Conservation (phyloP, 1,284 basidiomycete genomes). For the Apiotrichum sp. region DNA sequence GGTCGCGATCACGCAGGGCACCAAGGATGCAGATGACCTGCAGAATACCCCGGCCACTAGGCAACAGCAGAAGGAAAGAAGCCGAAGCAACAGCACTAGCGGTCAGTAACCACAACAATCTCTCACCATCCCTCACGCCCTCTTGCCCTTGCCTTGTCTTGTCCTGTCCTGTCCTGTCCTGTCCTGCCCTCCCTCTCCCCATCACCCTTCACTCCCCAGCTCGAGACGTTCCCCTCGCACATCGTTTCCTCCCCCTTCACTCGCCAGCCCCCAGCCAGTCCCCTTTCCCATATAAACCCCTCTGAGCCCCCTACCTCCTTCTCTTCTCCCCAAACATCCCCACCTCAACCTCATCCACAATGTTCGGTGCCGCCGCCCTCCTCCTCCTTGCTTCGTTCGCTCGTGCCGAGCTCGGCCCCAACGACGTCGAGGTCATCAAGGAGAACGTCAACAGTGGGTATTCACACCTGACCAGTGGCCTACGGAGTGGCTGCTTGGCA, state of each 20-base stretch:
- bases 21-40: no score
- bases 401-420: conserved; percentile 4
- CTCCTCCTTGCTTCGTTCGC: conserved; percentile 8
- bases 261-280: background rate
- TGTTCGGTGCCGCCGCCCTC: conserved; percentile 9
- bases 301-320: background rate
- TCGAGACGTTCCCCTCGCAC: background rate
- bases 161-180: no score
- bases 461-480: no score
- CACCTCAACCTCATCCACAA: background rate
- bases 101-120: no score
- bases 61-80: no score
- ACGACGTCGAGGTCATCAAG: conserved; percentile 1
- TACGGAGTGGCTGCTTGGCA: no score
- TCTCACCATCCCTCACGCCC: no score
- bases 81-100: no score
- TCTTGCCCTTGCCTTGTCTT: no score
- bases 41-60: no score
- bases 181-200: background rate
- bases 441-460: conserved; percentile 12
- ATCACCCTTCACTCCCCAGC: background rate
- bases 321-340: background rate
- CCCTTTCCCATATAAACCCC: background rate
- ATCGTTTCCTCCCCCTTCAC: background rate
- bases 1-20: no score